These are phyloP conservation scores for Penicillium antarcticum DNA, from an alignment of 495 filamentous ascomycete genomes.

Conservation along the genomic window DNA sequence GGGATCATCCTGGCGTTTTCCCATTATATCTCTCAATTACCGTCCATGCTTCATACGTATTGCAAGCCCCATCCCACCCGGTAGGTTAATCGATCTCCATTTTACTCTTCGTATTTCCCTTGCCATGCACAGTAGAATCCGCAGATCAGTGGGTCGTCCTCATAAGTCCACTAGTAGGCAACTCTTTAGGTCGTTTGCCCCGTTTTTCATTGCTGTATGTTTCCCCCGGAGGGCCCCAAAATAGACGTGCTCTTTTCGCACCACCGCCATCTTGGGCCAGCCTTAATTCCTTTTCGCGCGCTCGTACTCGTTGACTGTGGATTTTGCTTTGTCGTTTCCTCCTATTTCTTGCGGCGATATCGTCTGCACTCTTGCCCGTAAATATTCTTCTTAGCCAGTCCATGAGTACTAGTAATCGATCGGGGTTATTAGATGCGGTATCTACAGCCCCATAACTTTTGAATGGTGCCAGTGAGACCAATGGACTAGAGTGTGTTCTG, in stretches of 20 bases:
- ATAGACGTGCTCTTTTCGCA: not conserved
- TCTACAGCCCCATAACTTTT: too few relatives aligned
- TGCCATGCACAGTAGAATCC: not conserved
- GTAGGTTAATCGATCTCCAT: too few relatives aligned
- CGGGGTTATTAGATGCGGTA: too few relatives aligned
- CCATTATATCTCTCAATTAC: too few relatives aligned
- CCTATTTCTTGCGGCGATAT: not conserved
- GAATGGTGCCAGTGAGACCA: too few relatives aligned
- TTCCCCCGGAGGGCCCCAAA: not conserved
- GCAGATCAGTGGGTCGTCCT: too few relatives aligned
- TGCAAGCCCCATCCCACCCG: too few relatives aligned
- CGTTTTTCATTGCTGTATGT: not conserved
- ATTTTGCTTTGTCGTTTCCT: not conserved
- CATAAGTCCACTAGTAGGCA: too few relatives aligned
- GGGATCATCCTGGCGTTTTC: too few relatives aligned
- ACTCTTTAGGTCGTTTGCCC: not conserved
- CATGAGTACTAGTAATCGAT: not conserved
- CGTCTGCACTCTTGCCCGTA: not conserved
- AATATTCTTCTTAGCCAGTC: constrained; percentile 3
- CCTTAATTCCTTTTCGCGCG: not conserved
- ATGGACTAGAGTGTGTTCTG: too few relatives aligned
- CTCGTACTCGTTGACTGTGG: not conserved
- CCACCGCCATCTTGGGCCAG: not conserved
- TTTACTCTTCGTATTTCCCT: not conserved
- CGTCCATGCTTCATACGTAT: too few relatives aligned